Percentiles rank a stretch among this genome's conserved stretches.
Evolutionary conservation across 345 rosid genomes (phyloP).

Genomic region (Clarkia xantiana): DNA sequence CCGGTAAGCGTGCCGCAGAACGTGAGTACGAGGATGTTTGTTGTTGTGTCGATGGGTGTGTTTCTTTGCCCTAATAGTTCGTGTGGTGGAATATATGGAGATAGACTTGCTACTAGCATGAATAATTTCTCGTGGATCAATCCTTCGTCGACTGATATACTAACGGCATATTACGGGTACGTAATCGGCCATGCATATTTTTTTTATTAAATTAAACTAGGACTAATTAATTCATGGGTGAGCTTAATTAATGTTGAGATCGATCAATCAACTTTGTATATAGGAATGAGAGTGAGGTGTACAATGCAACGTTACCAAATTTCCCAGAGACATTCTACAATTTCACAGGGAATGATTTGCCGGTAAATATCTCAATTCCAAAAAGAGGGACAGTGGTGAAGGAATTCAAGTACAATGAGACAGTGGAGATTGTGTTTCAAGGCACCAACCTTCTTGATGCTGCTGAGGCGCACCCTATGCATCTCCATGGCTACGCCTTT

Average conservation of each 20-base stretch:
- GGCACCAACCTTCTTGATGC: constrained; percentile 11
- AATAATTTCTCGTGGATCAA: constrained; percentile 20
- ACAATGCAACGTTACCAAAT: background rate
- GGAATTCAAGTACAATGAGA: constrained; percentile 7
- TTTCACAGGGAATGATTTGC: constrained; percentile 7
- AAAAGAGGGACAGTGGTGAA: constrained; percentile 10
- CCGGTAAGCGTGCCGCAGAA: constrained; percentile 24
- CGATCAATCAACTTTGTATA: too few relatives aligned
- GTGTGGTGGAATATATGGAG: constrained; percentile 13
- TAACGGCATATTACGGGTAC: constrained; percentile 16
- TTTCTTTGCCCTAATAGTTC: constrained; percentile 12
- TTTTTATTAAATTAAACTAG: too few relatives aligned
- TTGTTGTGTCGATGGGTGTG: constrained; percentile 23
- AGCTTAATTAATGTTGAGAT: too few relatives aligned
- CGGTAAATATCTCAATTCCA: constrained; percentile 1
- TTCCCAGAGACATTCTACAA: constrained; percentile 8
- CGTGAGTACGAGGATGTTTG: constrained; percentile 16
- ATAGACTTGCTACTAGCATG: constrained; percentile 19
- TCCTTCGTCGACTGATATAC: constrained; percentile 10
- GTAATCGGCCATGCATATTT: too few relatives aligned
- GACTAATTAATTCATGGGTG: too few relatives aligned
- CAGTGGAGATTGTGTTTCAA: constrained; percentile 14
- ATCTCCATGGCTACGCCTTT: constrained; percentile 14
- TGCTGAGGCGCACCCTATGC: constrained; percentile 14
- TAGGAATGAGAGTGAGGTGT: constrained; percentile 5